Evolutionary conservation across 1,284 basidiomycete genomes (phyloP).

Genomic region (Apiotrichum brassicae): DNA sequence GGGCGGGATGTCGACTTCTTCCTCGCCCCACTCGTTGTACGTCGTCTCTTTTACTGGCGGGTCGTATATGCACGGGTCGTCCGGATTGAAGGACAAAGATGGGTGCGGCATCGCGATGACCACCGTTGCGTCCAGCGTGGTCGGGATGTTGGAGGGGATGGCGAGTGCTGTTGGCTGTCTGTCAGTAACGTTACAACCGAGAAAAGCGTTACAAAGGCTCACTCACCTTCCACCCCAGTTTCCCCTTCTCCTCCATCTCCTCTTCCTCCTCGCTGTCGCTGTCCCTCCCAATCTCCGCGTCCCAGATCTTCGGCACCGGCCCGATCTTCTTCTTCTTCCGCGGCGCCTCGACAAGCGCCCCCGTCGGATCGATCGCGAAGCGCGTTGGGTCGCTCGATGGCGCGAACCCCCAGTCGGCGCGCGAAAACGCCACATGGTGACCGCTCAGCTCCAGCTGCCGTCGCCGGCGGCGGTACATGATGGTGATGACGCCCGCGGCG

Average conservation of each 20-base stretch:
- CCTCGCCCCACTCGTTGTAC: conserved; percentile 5
- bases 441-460: neutral
- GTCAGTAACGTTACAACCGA: neutral
- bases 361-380: conserved; percentile 3
- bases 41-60: neutral
- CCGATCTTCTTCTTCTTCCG: conserved; percentile 3
- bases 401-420: neutral
- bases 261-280: neutral
- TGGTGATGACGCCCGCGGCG: conserved; percentile 16
- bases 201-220: too few relatives aligned
- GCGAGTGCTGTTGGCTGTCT: neutral
- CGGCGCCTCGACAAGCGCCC: conserved; percentile 4
- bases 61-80: neutral
- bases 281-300: conserved; percentile 2
- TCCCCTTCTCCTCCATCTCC: neutral
- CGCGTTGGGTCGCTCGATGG: conserved; percentile 2
- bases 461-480: conserved; percentile 21
- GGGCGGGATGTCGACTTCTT: conserved; percentile 1
- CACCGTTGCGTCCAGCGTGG: conserved; percentile 9
- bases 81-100: neutral
- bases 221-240: conserved; percentile 9
- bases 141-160: neutral
- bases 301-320: conserved; percentile 10
- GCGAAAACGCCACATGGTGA: too few relatives aligned
- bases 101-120: conserved; percentile 20